These are phyloP conservation scores for Sordariomycetes sp. DNA, from an alignment of 2,329 filamentous ascomycete species.

Conservation along the genomic window DNA sequence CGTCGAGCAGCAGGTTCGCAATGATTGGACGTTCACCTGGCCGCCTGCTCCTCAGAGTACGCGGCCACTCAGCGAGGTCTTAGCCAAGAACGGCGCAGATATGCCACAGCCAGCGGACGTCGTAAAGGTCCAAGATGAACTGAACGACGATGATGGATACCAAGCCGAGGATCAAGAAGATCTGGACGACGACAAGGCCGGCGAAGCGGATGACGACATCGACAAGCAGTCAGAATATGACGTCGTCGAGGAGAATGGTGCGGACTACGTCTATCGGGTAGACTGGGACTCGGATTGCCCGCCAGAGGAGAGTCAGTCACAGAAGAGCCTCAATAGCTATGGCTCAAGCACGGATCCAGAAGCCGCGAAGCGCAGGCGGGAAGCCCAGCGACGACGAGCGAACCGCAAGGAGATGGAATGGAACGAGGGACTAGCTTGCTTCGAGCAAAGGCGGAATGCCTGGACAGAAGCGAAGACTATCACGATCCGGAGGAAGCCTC, in stretches of 20 bases:
- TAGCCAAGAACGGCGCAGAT: too few species aligned
- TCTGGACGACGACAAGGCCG: constrained; percentile 26
- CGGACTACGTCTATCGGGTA: constrained; percentile 38
- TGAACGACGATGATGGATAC: constrained; percentile 22
- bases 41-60: constrained; percentile 23
- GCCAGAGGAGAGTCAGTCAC: constrained; percentile 29
- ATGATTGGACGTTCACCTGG: constrained; percentile 54
- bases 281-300: constrained; percentile 52
- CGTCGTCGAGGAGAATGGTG: constrained; percentile 44
- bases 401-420: constrained; percentile 59
- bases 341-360: constrained; percentile 17
- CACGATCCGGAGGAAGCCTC: constrained; percentile 39
- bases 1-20: constrained; percentile 42
- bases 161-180: constrained; percentile 22
- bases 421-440: constrained; percentile 79
- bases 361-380: constrained; percentile 29
- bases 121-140: constrained; percentile 17
- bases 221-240: constrained; percentile 42
- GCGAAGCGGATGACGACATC: constrained; percentile 14
- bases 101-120: too few species aligned
- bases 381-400: constrained; percentile 45
- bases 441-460: constrained; percentile 64
- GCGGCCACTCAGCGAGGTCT: neutral
- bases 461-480: constrained; percentile 73
- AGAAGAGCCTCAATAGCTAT: constrained; percentile 25